phyloP scores from a whole-genome alignment of 768 basidiomycete genomes.

The Leccinum disarticulatum region DNA sequence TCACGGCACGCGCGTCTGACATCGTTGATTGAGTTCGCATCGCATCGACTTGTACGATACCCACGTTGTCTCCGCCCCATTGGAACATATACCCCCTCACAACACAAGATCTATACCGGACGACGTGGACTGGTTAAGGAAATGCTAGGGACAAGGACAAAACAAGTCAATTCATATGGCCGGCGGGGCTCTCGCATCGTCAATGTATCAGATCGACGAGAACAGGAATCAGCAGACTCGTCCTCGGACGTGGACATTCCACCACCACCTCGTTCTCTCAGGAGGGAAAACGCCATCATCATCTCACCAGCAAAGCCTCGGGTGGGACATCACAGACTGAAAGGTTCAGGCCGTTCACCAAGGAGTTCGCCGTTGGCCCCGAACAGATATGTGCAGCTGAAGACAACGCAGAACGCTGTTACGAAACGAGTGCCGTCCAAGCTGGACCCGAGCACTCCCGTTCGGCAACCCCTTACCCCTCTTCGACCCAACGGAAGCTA shows the following conservation, averaged over 20 bases:
- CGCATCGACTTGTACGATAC: constrained; percentile 3
- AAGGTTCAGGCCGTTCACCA: constrained; percentile 19
- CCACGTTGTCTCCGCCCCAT: not conserved
- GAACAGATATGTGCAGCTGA: constrained; percentile 27
- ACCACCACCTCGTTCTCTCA: constrained; percentile 9
- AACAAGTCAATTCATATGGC: constrained; percentile 65
- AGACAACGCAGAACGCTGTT: constrained; percentile 6
- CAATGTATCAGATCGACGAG: constrained; percentile 39
- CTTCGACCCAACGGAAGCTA: constrained; percentile 37
- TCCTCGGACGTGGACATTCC: constrained; percentile 41
- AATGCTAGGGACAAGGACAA: constrained; percentile 64
- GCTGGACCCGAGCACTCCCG: constrained; percentile 16
- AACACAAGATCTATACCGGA: not conserved
- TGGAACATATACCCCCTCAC: constrained; percentile 1
- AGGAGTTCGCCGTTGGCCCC: constrained; percentile 22
- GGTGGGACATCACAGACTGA: constrained; percentile 11
- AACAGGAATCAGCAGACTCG: constrained; percentile 31
- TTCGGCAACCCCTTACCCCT: constrained; percentile 42
- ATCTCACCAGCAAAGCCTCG: constrained; percentile 23
- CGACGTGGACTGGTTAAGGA: not conserved
- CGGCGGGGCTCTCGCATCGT: constrained; percentile 63
- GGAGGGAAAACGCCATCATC: constrained; percentile 25
- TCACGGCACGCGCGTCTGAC: constrained; percentile 11
- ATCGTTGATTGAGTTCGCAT: not conserved
- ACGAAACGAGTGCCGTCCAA: constrained; percentile 18